Percentiles rank a stretch among this genome's conserved stretches.
Conservation (phyloP, 495 filamentous ascomycete species). For the Mytilinidion resinicola region DNA sequence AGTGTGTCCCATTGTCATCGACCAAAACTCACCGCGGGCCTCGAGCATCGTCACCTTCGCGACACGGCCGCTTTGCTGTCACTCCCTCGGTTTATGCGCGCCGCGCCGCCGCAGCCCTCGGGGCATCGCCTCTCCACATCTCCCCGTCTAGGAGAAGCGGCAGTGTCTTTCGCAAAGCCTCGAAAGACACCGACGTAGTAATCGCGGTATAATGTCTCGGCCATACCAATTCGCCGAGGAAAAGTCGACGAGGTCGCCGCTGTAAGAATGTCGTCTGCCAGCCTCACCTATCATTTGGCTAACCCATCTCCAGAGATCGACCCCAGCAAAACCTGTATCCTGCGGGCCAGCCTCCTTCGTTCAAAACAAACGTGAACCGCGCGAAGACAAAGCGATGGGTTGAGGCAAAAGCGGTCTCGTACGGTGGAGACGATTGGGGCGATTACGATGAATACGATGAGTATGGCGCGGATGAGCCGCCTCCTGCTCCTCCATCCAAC, state of each 20-base stretch:
- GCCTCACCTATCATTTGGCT: not conserved
- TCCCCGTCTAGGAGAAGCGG: not conserved
- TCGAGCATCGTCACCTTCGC: not conserved
- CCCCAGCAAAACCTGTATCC: constrained; percentile 25
- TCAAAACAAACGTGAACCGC: constrained; percentile 78
- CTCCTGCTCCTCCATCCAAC: constrained; percentile 40
- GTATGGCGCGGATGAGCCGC: constrained; percentile 50
- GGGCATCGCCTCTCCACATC: constrained; percentile 7
- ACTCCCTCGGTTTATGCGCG: constrained; percentile 13
- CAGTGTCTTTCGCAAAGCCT: not conserved
- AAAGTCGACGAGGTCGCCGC: constrained; percentile 21
- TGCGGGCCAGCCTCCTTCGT: constrained; percentile 47
- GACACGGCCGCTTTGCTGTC: not conserved
- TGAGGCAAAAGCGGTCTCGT: constrained; percentile 77
- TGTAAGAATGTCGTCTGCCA: constrained; percentile 13
- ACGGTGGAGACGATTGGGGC: constrained; percentile 94
- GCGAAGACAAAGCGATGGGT: constrained; percentile 93
- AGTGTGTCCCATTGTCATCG: not conserved
- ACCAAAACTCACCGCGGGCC: not conserved
- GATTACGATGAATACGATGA: constrained; percentile 76
- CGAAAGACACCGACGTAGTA: not conserved
- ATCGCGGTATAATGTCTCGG: constrained; percentile 34
- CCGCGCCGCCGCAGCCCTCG: not conserved
- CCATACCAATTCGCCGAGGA: constrained; percentile 31
- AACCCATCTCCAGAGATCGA: constrained; percentile 28